Conservation (phyloP, 495 filamentous ascomycete genomes). For the Stereocaulon alpinum region DNA sequence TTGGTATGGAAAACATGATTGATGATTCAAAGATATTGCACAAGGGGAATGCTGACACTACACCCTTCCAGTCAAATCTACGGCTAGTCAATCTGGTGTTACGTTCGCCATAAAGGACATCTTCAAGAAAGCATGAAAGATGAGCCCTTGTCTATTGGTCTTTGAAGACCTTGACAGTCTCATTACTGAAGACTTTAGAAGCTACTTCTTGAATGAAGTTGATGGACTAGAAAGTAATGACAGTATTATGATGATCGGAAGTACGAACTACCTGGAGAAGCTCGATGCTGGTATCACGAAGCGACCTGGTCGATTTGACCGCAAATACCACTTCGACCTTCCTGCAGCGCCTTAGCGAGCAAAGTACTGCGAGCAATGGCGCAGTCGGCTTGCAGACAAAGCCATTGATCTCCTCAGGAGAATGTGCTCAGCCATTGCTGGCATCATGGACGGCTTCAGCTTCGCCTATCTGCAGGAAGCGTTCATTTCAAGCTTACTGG, state of each 20-base stretch:
- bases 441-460: constrained; percentile 48
- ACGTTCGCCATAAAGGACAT: constrained; percentile 4
- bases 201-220: constrained; percentile 61
- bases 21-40: no score
- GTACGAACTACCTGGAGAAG: constrained; percentile 50
- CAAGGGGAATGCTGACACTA: no score
- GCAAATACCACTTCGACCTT: constrained; percentile 52
- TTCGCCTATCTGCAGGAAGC: constrained; percentile 59
- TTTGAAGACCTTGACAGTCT: constrained; percentile 59
- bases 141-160: constrained; percentile 37
- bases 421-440: constrained; percentile 41
- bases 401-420: constrained; percentile 43
- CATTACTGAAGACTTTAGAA: constrained; percentile 39
- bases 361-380: constrained; percentile 48
- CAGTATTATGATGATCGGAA: constrained; percentile 55
- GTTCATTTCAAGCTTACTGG: constrained; percentile 46
- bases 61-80: constrained; percentile 33
- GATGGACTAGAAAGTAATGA: constrained; percentile 59
- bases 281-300: constrained; percentile 55
- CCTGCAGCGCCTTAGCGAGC: constrained; percentile 43
- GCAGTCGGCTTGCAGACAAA: constrained; percentile 42
- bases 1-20: no score
- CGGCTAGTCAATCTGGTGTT: constrained; percentile 23
- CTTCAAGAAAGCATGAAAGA: neutral
- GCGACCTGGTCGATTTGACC: constrained; percentile 53